Conservation (phyloP, 2,329 filamentous ascomycete species). For the Gliomastix tumulicola region DNA sequence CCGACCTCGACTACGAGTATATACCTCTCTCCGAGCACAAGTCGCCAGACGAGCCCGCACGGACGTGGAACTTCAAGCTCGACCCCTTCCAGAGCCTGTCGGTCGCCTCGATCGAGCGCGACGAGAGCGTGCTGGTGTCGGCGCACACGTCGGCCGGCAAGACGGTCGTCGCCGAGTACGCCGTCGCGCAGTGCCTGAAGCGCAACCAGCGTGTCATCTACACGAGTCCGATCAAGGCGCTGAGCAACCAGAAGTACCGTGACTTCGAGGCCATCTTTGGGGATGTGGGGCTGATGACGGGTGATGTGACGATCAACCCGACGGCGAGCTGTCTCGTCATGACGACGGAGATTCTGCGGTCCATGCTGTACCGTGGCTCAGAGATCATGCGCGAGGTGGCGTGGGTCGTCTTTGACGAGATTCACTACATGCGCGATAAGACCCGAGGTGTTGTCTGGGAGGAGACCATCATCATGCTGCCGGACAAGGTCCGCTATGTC, state of each 20-base stretch:
- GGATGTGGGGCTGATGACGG: slow-evolving; percentile 96
- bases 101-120: slow-evolving; percentile 89
- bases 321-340: slow-evolving; percentile 97
- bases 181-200: slow-evolving; percentile 93
- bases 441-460: slow-evolving; percentile 96
- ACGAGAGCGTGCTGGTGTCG: slow-evolving; percentile 93
- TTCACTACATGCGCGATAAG: slow-evolving; percentile 97
- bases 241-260: slow-evolving; percentile 98
- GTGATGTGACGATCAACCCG: slow-evolving; percentile 98
- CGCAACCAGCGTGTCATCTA: slow-evolving; percentile 98
- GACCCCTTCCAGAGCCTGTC: slow-evolving; percentile 97
- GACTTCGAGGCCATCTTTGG: slow-evolving; percentile 95
- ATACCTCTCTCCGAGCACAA: slow-evolving; percentile 93
- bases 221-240: slow-evolving; percentile 96
- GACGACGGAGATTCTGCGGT: slow-evolving; percentile 98
- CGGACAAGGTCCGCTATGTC: slow-evolving; percentile 97
- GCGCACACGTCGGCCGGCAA: slow-evolving; percentile 97
- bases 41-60: slow-evolving; percentile 77
- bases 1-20: slow-evolving; percentile 90
- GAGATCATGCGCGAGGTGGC: slow-evolving; percentile 99
- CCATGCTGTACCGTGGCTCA: slow-evolving; percentile 95
- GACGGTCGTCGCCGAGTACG: slow-evolving; percentile 96
- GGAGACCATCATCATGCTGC: slow-evolving; percentile 95
- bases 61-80: slow-evolving; percentile 80
- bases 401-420: slow-evolving; percentile 98